phyloP scores from a whole-genome alignment of 306 rosid genomes.

The Acmispon strigosus region DNA sequence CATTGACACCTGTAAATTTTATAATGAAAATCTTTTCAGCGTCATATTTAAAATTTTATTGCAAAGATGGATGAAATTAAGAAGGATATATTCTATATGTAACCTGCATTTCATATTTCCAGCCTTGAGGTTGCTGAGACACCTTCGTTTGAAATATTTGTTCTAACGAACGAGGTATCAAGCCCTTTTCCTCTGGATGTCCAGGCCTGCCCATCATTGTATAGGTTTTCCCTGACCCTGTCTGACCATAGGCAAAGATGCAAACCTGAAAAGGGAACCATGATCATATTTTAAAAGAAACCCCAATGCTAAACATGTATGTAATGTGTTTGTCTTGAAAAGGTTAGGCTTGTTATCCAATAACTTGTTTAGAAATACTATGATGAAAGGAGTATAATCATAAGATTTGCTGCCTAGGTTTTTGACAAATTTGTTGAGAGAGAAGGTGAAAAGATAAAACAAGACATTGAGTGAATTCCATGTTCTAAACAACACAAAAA shows the following conservation, averaged over 20 bases:
- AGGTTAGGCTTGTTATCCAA: too few species aligned
- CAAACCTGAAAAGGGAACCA: conserved; percentile 66
- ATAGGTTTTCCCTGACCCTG: conserved; percentile 96
- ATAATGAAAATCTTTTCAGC: background rate
- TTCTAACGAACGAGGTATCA: conserved; percentile 90
- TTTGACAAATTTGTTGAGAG: background rate
- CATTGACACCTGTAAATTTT: conserved; percentile 70
- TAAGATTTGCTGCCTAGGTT: too few species aligned
- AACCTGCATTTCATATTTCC: conserved; percentile 99
- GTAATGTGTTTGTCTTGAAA: too few species aligned
- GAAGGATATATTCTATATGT: conserved; percentile 17
- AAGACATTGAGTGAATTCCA: background rate
- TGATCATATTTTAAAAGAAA: conserved; percentile 6
- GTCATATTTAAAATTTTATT: background rate
- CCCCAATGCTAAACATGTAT: background rate
- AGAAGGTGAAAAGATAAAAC: too few species aligned
- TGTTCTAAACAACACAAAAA: background rate
- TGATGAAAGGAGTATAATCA: too few species aligned
- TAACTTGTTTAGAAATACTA: too few species aligned
- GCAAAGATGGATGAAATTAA: background rate
- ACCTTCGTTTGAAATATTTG: conserved; percentile 81
- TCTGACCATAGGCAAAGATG: conserved; percentile 96
- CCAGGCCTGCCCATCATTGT: conserved; percentile 99
- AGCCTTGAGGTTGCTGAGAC: conserved; percentile 79
- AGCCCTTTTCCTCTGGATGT: conserved; percentile 65